phyloP scores from a whole-genome alignment of 202 grass and related monocot species.

The Eragrostis tef region DNA sequence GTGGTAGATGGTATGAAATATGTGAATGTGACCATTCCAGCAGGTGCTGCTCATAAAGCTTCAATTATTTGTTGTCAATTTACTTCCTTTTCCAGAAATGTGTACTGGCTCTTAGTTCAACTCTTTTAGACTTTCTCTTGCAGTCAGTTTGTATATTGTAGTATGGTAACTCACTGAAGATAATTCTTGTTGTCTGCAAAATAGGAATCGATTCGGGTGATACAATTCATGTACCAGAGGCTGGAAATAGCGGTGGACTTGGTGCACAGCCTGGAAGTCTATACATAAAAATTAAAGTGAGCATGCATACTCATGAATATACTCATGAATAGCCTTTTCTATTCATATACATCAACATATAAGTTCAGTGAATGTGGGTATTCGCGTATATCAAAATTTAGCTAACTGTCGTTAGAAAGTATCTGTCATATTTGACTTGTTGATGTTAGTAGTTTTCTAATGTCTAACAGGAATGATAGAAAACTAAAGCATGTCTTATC shows the following conservation, averaged over 20 bases:
- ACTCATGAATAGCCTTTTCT: too few species aligned
- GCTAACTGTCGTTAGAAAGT: not conserved
- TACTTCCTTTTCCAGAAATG: conserved; percentile 32
- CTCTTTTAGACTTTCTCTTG: conserved; percentile 9
- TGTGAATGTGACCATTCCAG: conserved; percentile 76
- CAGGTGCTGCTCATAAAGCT: conserved; percentile 61
- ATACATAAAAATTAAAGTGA: conserved; percentile 83
- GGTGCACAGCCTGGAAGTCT: conserved; percentile 76
- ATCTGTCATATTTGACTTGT: conserved; percentile 6
- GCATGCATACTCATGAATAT: conserved; percentile 28
- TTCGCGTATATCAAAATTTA: conserved; percentile 21
- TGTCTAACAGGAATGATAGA: not conserved
- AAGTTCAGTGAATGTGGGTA: not conserved
- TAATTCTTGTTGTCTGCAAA: conserved; percentile 49
- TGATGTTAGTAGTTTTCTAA: conserved; percentile 5
- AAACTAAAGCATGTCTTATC: not conserved
- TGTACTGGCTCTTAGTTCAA: conserved; percentile 20
- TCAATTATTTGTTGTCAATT: conserved; percentile 17
- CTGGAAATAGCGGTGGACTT: conserved; percentile 76
- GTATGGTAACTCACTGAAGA: conserved; percentile 16
- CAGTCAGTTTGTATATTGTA: conserved; percentile 10
- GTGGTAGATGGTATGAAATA: conserved; percentile 84
- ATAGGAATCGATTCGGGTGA: conserved; percentile 88
- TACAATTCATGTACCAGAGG: conserved; percentile 71
- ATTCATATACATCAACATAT: conserved; percentile 18